phyloP scores from a whole-genome alignment of 1,139 yeast species.

The Magnusiomyces fungicola region DNA sequence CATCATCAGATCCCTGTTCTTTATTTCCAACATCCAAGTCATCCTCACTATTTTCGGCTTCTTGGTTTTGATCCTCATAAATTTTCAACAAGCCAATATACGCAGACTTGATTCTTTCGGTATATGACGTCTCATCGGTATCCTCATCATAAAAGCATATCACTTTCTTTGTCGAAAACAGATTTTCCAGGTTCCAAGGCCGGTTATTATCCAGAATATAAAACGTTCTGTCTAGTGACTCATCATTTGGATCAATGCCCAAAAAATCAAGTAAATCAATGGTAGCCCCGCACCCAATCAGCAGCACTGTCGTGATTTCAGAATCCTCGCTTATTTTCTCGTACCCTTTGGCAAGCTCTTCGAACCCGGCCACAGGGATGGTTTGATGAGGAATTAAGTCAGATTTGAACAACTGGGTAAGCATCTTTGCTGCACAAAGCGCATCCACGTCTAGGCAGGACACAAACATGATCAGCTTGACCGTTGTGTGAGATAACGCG shows the following conservation, averaged over 20 bases:
- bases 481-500: constrained; percentile 74
- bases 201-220: constrained; percentile 87
- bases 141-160: constrained; percentile 85
- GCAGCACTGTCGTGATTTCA: constrained; percentile 68
- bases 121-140: constrained; percentile 34
- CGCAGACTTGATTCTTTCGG: constrained; percentile 21
- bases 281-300: constrained; percentile 95
- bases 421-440: constrained; percentile 76
- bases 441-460: constrained; percentile 91
- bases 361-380: constrained; percentile 91
- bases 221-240: constrained; percentile 36
- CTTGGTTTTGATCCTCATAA: constrained; percentile 23
- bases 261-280: constrained; percentile 76
- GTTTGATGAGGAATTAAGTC: constrained; percentile 83
- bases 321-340: constrained; percentile 43
- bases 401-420: constrained; percentile 62
- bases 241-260: constrained; percentile 48
- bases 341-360: constrained; percentile 64
- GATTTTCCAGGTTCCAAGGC: constrained; percentile 93
- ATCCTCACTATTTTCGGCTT: constrained; percentile 15
- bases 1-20: constrained; percentile 8
- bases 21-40: constrained; percentile 10
- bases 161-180: constrained; percentile 77
- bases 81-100: constrained; percentile 11
- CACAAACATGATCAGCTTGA: constrained; percentile 80